These are phyloP conservation scores for Panus rudis DNA, from an alignment of 768 basidiomycete species.

Conservation along the genomic window DNA sequence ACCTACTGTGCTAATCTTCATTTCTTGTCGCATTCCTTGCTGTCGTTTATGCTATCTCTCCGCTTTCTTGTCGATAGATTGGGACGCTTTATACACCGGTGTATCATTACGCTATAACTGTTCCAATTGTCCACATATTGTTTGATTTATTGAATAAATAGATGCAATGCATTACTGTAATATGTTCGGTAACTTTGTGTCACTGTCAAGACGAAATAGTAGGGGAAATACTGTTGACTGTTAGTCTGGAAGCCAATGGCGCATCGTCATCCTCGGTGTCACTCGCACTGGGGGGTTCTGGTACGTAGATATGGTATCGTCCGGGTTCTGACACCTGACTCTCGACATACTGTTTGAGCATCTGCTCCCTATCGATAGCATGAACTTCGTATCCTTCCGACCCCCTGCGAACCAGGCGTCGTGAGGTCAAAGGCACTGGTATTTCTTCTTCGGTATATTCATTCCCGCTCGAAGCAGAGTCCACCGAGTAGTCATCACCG, in stretches of 20 bases:
- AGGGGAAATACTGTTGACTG: conserved; percentile 20
- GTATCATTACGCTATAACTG: too few species aligned
- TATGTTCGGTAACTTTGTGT: too few species aligned
- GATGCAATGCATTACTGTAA: too few species aligned
- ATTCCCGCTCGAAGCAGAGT: too few species aligned
- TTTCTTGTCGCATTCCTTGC: too few species aligned
- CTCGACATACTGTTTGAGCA: conserved; percentile 52
- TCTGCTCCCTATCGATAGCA: conserved; percentile 52
- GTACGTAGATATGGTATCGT: conserved; percentile 63
- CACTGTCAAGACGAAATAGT: conserved; percentile 7
- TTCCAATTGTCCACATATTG: too few species aligned
- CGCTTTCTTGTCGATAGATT: too few species aligned
- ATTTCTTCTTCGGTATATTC: conserved; percentile 8
- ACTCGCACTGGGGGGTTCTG: conserved; percentile 32
- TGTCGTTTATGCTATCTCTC: too few species aligned
- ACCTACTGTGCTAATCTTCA: too few species aligned
- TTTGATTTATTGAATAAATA: too few species aligned
- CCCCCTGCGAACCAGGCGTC: conserved; percentile 46
- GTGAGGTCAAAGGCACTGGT: too few species aligned
- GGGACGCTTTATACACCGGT: too few species aligned
- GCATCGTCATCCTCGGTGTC: conserved; percentile 34
- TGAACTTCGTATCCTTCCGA: conserved; percentile 82
- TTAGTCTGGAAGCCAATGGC: conserved; percentile 16
- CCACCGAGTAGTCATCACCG: conserved; percentile 13
- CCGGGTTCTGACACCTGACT: conserved; percentile 48